These are phyloP conservation scores for Candida albicans DNA, from an alignment of 1,139 yeast genomes.

Conservation along the genomic window DNA sequence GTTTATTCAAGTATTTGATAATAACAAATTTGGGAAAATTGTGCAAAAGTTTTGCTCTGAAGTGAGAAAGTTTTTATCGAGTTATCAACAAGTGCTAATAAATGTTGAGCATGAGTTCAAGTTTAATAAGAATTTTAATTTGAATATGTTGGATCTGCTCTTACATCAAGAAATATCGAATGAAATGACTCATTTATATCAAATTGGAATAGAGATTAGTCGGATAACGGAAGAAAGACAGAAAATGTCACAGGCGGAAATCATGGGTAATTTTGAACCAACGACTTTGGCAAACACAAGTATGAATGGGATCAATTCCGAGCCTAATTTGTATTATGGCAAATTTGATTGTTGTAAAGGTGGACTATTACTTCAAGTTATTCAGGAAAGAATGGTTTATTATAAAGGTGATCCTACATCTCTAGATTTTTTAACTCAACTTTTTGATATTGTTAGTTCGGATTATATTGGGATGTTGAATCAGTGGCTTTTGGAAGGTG, in stretches of 20 bases:
- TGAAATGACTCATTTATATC: constrained; percentile 55
- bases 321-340: constrained; percentile 21
- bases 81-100: constrained; percentile 50
- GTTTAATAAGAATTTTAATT: constrained; percentile 36
- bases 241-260: constrained; percentile 1
- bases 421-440: constrained; percentile 45
- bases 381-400: constrained; percentile 57
- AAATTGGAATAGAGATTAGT: constrained; percentile 49
- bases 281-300: constrained; percentile 38
- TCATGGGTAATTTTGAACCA: constrained; percentile 29
- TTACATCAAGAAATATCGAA: constrained; percentile 32
- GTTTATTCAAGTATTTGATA: constrained; percentile 59
- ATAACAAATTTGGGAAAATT: constrained; percentile 62
- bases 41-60: constrained; percentile 71
- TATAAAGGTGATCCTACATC: constrained; percentile 69
- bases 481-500: constrained; percentile 76
- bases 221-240: constrained; percentile 28
- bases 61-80: constrained; percentile 48
- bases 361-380: constrained; percentile 59
- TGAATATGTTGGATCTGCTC: constrained; percentile 34
- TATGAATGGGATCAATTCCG: constrained; percentile 2
- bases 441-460: constrained; percentile 60
- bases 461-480: constrained; percentile 72
- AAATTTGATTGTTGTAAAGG: constrained; percentile 63
- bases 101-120: constrained; percentile 56